Percentiles rank a stretch among this genome's conserved stretches.
phyloP scores from a whole-genome alignment of 1,139 yeast species.

The Candida smagusa region DNA sequence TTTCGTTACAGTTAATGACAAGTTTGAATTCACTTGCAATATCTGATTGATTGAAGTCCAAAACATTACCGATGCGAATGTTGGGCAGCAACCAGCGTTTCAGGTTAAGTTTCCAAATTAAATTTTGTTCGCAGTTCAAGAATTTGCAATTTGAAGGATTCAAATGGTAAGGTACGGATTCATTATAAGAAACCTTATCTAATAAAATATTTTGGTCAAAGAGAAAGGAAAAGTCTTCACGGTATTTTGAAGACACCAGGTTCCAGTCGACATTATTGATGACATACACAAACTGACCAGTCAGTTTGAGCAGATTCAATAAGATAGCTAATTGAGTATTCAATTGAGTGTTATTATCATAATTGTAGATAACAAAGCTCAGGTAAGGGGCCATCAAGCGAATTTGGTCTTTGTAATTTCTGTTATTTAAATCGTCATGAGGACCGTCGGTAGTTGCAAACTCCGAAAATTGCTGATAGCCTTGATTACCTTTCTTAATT shows the following conservation, averaged over 20 bases:
- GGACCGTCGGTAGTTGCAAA: conserved; percentile 1
- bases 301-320: conserved; percentile 11
- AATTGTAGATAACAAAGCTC: conserved; percentile 33
- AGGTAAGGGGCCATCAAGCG: conserved; percentile 32
- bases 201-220: conserved; percentile 2
- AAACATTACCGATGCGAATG: conserved; percentile 33
- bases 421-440: conserved; percentile 22
- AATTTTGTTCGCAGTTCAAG: conserved; percentile 34
- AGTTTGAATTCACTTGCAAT: conserved; percentile 24
- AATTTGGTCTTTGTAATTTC: conserved; percentile 32
- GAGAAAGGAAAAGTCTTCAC: neutral
- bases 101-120: conserved; percentile 35
- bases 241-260: neutral
- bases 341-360: conserved; percentile 14
- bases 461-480: conserved; percentile 5
- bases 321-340: conserved; percentile 12
- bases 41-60: conserved; percentile 25
- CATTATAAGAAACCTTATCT: conserved; percentile 2
- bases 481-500: conserved; percentile 4
- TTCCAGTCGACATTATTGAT: conserved; percentile 11
- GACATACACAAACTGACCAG: conserved; percentile 10
- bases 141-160: conserved; percentile 17
- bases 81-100: conserved; percentile 28
- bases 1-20: conserved; percentile 35
- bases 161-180: conserved; percentile 1